Conservation (phyloP, 805 yeast genomes). For the Cyberlindnera mycetangii region DNA sequence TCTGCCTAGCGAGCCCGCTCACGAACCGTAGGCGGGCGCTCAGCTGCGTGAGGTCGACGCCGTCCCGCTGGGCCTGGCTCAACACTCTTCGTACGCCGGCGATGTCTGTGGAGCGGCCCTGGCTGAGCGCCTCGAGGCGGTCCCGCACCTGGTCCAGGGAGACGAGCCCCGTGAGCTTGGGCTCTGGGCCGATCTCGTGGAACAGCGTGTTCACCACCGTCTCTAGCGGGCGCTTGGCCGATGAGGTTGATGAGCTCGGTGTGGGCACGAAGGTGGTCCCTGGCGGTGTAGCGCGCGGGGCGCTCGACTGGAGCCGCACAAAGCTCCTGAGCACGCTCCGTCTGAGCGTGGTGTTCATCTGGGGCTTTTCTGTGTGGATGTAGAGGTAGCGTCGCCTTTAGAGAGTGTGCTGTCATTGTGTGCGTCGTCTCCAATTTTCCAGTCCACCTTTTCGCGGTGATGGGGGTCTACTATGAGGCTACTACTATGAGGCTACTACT, state of each 20-base stretch:
- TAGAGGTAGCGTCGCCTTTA: too few relatives aligned
- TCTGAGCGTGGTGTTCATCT: not conserved
- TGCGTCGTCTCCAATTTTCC: too few relatives aligned
- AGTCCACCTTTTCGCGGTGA: too few relatives aligned
- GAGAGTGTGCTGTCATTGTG: too few relatives aligned
- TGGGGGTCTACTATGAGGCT: too few relatives aligned
- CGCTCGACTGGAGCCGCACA: constrained; percentile 3
- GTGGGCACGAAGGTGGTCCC: not conserved
- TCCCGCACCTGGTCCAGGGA: not conserved
- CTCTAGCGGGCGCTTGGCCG: not conserved
- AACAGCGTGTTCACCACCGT: not conserved
- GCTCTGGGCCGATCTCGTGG: not conserved
- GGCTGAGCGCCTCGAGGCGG: not conserved
- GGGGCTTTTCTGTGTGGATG: too few relatives aligned
- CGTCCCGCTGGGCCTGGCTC: not conserved
- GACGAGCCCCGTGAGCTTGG: not conserved
- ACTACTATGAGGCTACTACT: not conserved
- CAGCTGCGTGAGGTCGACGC: not conserved
- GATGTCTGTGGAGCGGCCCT: not conserved
- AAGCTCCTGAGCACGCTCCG: not conserved
- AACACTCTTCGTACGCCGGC: not conserved
- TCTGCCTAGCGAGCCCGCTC: not conserved
- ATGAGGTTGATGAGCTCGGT: constrained; percentile 1
- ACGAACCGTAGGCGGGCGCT: not conserved
- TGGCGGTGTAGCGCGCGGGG: not conserved